Evolutionary conservation across 148 eudicot genomes (phyloP), one percentile per base, ranked within the genome.

Genomic region (Gaultheria prostrata): DNA sequence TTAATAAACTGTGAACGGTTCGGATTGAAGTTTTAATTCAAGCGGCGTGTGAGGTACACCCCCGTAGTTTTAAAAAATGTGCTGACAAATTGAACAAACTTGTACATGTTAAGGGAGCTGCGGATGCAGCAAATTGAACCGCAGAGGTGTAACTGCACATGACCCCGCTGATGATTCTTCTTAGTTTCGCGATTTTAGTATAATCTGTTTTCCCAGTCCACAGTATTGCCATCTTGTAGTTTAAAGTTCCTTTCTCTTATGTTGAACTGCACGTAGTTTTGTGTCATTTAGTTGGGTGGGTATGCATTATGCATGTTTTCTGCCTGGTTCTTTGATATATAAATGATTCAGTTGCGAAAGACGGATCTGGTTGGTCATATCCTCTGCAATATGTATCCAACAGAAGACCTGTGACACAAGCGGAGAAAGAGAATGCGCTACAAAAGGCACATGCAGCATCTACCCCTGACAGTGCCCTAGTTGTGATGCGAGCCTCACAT

Each of bases 401-500:
- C 28, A 76, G 90, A 87, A 81, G 93, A 79, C 70, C 59, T 3
- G 83, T 88, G 12, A 79, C 86, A 32, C 85, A 65, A 57, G 80
- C 70, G 69, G 88, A 88, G 83, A 90, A 83, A 82, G 65, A 65
- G 30, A 82, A 51, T 46, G 85, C 87, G 8, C 32, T 82, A 53
- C 49, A 69, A 59, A 53, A 76, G 84, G 93, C 93, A 33, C 13
- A 6, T 20, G 80, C 74, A 43, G 82, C 85, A 17, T 20, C 84
- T n/a, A 76, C 86, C 33, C 56, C 65, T 15, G 82, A 65, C 26
- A 72, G 86, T 35, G 87, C 80, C 70, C 30, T 80, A 15, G 86
- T 83, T 54, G 83, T 86, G 20, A 86, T 90, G 91, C 73, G 80
- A 75, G 83, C 88, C 30, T 72, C 90, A 13, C 72, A 84, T 61